Evolutionary conservation across 192 early-diverging fungal genomes (phyloP).

Genomic region (Coemansia sp.): DNA sequence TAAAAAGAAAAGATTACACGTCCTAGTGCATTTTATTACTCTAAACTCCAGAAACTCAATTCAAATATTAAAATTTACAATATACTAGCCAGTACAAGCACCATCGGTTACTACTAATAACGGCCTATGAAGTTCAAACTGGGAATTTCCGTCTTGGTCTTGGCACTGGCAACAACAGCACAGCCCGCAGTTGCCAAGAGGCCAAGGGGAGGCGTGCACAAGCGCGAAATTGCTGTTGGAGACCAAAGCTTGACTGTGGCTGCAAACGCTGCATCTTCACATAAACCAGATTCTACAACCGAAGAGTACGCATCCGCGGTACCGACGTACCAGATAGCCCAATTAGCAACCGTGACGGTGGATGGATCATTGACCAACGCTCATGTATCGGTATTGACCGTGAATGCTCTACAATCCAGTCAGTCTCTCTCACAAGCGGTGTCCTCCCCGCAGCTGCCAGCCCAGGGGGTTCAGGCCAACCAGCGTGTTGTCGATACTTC

Average conservation of each 20-base stretch:
- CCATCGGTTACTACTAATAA: neutral
- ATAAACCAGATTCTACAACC: conserved; percentile 10
- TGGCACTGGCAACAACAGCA: conserved; percentile 29
- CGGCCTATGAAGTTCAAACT: conserved; percentile 36
- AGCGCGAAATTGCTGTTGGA: conserved; percentile 26
- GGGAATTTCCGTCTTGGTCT: conserved; percentile 32
- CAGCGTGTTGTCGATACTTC: conserved; percentile 37
- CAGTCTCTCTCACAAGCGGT: conserved; percentile 3
- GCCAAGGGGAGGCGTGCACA: conserved; percentile 1
- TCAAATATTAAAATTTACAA: neutral
- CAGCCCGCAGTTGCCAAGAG: conserved; percentile 12
- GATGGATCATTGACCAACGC: conserved; percentile 13
- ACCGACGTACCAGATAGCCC: conserved; percentile 12
- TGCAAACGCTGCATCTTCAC: conserved; percentile 19
- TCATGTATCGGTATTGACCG: conserved; percentile 1
- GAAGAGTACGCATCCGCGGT: conserved; percentile 12
- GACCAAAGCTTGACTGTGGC: conserved; percentile 22
- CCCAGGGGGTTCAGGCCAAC: neutral
- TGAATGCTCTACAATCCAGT: neutral
- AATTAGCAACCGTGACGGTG: conserved; percentile 20
- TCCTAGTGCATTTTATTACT: no score
- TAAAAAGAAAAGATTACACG: no score
- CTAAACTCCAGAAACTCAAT: neutral
- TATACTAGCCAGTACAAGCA: neutral
- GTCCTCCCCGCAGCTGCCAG: conserved; percentile 8